Conservation (phyloP, 1,284 basidiomycete species). For the Leccinum subfulvum region DNA sequence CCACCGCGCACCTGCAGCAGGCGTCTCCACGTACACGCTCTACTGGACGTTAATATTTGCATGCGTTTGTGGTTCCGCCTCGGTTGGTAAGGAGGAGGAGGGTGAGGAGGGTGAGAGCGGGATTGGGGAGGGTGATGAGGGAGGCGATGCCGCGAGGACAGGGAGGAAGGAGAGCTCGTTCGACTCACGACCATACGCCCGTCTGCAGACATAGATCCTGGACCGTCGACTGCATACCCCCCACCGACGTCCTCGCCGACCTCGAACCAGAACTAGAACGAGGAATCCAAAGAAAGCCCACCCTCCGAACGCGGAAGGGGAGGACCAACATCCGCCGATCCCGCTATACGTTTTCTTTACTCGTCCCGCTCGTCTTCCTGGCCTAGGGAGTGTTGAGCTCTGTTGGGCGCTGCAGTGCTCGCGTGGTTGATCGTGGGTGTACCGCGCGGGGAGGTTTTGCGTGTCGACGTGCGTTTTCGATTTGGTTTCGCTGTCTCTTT, state of each 20-base stretch:
- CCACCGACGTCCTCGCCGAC: background rate
- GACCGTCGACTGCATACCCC: background rate
- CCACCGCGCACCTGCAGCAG: conserved; percentile 37
- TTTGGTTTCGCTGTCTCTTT: too few relatives aligned
- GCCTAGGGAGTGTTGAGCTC: conserved; percentile 59
- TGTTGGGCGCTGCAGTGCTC: conserved; percentile 69
- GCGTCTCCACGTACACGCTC: conserved; percentile 79
- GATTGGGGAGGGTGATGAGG: too few relatives aligned
- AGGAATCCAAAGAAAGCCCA: background rate
- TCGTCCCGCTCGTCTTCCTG: conserved; percentile 64
- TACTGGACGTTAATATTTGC: conserved; percentile 81
- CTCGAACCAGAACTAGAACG: background rate
- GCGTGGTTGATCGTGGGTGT: conserved; percentile 74
- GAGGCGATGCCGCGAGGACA: too few relatives aligned
- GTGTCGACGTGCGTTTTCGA: conserved; percentile 72
- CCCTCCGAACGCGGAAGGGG: background rate
- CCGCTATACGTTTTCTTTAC: conserved; percentile 58
- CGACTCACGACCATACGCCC: background rate
- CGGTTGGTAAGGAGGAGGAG: conserved; percentile 12
- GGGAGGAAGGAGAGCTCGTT: too few relatives aligned
- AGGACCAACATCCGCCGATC: conserved; percentile 52
- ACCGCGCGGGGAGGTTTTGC: conserved; percentile 63
- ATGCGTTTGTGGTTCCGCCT: conserved; percentile 66
- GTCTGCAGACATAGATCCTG: background rate
- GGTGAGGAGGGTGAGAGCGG: background rate